Evolutionary conservation across 129 eudicot genomes (phyloP).

Genomic region (Flaveria bidentis): DNA sequence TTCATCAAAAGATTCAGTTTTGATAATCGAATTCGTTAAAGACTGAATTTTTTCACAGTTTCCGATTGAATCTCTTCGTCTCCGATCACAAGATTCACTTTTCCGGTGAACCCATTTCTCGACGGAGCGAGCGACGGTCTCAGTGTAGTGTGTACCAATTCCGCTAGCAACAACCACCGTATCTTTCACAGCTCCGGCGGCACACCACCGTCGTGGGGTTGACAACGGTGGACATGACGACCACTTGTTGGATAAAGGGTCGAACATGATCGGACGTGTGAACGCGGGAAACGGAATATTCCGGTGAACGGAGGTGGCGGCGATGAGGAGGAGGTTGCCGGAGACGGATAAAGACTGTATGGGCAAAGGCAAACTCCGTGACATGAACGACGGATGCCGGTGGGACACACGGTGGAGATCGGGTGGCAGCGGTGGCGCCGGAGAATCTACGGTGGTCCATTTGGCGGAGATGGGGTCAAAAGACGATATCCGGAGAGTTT

Average conservation of each 20-base stretch:
- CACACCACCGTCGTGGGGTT: constrained; percentile 86
- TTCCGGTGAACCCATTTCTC: constrained; percentile 58
- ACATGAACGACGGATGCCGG: constrained; percentile 68
- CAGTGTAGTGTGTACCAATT: constrained; percentile 56
- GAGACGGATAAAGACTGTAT: constrained; percentile 54
- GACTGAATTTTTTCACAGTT: not conserved
- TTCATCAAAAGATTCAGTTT: not conserved
- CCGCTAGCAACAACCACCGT: constrained; percentile 67
- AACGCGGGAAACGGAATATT: constrained; percentile 49
- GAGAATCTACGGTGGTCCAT: constrained; percentile 52
- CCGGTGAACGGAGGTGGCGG: constrained; percentile 53
- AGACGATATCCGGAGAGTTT: constrained; percentile 28
- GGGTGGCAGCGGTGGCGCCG: constrained; percentile 32
- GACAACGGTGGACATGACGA: constrained; percentile 46
- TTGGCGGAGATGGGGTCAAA: constrained; percentile 63
- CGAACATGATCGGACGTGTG: constrained; percentile 51
- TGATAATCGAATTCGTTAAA: not conserved
- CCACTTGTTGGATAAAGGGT: constrained; percentile 49
- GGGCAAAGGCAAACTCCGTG: constrained; percentile 48
- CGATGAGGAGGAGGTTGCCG: constrained; percentile 46
- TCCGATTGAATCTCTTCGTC: too few relatives aligned
- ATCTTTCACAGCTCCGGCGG: constrained; percentile 41
- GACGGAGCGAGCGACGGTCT: constrained; percentile 52
- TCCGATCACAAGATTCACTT: not conserved
- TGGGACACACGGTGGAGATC: constrained; percentile 38